Percentiles rank a stretch among this genome's conserved stretches.
These are phyloP conservation scores for Phytophthora rubi DNA, from an alignment of 352 stramenopile genomes.

Conservation along the genomic window DNA sequence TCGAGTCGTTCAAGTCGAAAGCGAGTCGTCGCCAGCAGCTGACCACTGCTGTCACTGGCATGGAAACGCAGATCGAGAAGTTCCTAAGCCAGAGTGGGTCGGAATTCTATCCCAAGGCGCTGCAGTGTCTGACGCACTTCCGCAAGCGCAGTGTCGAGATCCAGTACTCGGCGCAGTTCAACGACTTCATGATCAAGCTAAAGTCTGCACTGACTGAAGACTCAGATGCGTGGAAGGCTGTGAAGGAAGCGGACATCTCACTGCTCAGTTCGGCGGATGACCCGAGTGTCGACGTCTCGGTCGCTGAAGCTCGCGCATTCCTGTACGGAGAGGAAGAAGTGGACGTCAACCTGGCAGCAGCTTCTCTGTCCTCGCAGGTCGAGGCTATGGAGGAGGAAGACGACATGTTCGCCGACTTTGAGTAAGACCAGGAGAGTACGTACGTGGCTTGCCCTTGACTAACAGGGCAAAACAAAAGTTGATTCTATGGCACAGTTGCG, in stretches of 20 bases:
- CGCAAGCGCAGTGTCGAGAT: constrained; percentile 73
- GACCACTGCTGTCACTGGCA: constrained; percentile 62
- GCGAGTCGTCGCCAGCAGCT: constrained; percentile 45
- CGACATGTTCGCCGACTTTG: constrained; percentile 87
- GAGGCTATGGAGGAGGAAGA: constrained; percentile 73
- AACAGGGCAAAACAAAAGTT: constrained; percentile 14
- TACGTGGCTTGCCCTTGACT: constrained; percentile 8
- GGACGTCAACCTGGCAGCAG: constrained; percentile 51
- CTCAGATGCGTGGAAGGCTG: constrained; percentile 56
- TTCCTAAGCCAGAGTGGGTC: constrained; percentile 58
- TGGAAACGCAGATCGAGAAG: constrained; percentile 71
- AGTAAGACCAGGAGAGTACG: constrained; percentile 42
- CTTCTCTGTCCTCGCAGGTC: constrained; percentile 65
- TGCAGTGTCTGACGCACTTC: constrained; percentile 78
- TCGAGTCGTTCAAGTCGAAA: constrained; percentile 58
- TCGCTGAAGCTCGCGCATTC: constrained; percentile 60
- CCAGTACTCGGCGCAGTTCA: constrained; percentile 79
- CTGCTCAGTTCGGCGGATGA: constrained; percentile 67
- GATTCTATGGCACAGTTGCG: constrained; percentile 36
- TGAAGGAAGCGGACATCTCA: constrained; percentile 65
- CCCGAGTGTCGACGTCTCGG: constrained; percentile 54
- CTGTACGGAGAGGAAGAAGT: constrained; percentile 67
- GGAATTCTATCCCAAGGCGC: constrained; percentile 67
- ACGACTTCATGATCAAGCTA: constrained; percentile 67
- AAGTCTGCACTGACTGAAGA: constrained; percentile 53